These are phyloP conservation scores for Cicer chorassanicum DNA, from an alignment of 306 rosid genomes.

Conservation along the genomic window DNA sequence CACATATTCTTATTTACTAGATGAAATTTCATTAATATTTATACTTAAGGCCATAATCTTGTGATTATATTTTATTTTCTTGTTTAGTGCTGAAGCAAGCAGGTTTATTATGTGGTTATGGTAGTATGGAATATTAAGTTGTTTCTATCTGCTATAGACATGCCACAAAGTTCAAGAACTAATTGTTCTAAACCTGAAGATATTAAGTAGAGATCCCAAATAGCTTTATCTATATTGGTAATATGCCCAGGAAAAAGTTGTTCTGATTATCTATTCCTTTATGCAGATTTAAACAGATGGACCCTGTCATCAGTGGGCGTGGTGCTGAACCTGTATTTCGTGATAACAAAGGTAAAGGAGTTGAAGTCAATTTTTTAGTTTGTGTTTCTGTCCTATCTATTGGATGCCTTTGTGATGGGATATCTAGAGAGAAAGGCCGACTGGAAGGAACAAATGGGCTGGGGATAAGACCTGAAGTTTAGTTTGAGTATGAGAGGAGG, in stretches of 20 bases:
- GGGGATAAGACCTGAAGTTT: constrained; percentile 1
- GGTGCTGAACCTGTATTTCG: constrained; percentile 79
- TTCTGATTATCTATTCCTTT: constrained; percentile 14
- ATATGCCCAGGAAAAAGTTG: constrained; percentile 13
- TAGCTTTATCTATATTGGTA: constrained; percentile 17
- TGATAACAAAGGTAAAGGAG: constrained; percentile 74
- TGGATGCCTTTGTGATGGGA: constrained; percentile 25
- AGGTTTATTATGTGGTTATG: constrained; percentile 27
- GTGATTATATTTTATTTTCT: constrained; percentile 15
- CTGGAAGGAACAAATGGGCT: neutral
- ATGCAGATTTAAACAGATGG: constrained; percentile 82
- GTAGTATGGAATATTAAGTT: constrained; percentile 24
- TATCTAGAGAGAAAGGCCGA: neutral
- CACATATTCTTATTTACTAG: neutral
- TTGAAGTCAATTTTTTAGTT: constrained; percentile 34
- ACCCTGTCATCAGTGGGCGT: constrained; percentile 69
- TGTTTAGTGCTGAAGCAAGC: constrained; percentile 15
- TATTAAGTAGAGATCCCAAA: neutral
- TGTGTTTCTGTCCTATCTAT: constrained; percentile 34
- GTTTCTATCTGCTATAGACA: constrained; percentile 15
- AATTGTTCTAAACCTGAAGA: constrained; percentile 28
- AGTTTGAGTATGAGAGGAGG: neutral
- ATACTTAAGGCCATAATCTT: constrained; percentile 26
- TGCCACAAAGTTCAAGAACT: constrained; percentile 18
- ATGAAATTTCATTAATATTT: constrained; percentile 3